phyloP scores from a whole-genome alignment of 176 grass and related monocot genomes.

The Secale cereale region DNA sequence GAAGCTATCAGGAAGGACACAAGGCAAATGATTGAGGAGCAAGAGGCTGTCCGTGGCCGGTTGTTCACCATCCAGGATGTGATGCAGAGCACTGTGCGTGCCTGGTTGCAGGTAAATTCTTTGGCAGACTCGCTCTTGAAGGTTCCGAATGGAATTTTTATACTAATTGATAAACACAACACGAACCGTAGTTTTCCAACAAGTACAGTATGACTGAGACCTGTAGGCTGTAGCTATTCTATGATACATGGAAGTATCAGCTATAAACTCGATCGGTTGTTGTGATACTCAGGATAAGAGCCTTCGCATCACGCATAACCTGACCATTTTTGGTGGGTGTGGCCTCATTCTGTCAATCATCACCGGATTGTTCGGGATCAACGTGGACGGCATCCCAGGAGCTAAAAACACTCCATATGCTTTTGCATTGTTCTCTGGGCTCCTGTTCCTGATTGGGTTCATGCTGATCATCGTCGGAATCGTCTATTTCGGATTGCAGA shows the following conservation, averaged over 20 bases:
- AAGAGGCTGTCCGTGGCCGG: conserved; percentile 51
- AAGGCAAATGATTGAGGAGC: conserved; percentile 58
- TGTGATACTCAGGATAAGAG: conserved; percentile 48
- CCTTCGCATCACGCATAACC: conserved; percentile 48
- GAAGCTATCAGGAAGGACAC: conserved; percentile 47
- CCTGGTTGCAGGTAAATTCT: conserved; percentile 49
- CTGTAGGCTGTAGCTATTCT: background rate
- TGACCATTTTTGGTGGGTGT: conserved; percentile 51
- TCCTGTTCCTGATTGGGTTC: conserved; percentile 35
- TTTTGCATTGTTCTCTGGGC: conserved; percentile 43
- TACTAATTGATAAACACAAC: background rate
- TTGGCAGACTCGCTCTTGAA: background rate
- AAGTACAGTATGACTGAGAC: background rate
- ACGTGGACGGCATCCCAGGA: conserved; percentile 63
- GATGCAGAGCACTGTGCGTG: conserved; percentile 60
- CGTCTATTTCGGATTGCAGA: conserved; percentile 47
- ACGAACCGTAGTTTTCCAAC: background rate
- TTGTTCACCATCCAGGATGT: conserved; percentile 70
- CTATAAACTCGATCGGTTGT: background rate
- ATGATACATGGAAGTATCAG: background rate
- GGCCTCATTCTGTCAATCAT: conserved; percentile 59
- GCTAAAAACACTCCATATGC: conserved; percentile 40
- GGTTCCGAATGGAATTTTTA: background rate
- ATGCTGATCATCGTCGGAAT: conserved; percentile 34
- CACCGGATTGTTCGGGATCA: conserved; percentile 51